Base-by-base conservation (phyloP, 805 yeast genomes). In the Lachancea nothofagi region DNA sequence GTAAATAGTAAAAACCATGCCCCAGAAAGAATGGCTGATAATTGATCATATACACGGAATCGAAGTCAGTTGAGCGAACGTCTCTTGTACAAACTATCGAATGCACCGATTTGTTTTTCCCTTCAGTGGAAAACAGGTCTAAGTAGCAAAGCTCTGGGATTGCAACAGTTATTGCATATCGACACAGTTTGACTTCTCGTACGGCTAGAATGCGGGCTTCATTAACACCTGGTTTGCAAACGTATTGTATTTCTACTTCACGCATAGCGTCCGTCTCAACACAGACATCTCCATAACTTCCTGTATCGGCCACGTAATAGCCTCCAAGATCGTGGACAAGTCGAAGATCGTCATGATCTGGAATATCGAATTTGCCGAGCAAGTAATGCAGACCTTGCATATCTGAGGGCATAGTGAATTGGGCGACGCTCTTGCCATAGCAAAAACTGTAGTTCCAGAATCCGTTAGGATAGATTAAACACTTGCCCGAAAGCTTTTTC, bases 361-460 rank as follows among this genome's bases (percentile, higher is more conserved):
- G 39, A 25, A 59, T 27, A 1, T 37, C 33, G 29, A 46, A 36
- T 24, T 45, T 38, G 13, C 64, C 65, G 37, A 71, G 67, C 12
- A 52, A 44, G 18, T 50, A 59, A 0, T 61, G 56, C 14, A 51
- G 42, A n/a, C 18, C 27, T 14, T 19, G 18, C 20, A 13, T 18
- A 15, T 40, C 40, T 13, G 44, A 51, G 15, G n/a, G 25, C 13
- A 30, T 7, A 46, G 73, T 79, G 53, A 66, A 73, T 51, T 77
- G 83, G 10, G 66, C 59, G 27, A 77, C 53, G 32, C 67, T 64
- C 42, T 66, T 69, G 5, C 72, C 75, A 43, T 62, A 67, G 50
- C 81, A 75, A 38, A 67, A 69, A 3, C 66, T 70, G 46, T 71
- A 75, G 9, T 72, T 69, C 80, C 81, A 77, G 53, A 74, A 77